These are phyloP conservation scores for Aspergillus latus DNA, from an alignment of 2,329 filamentous ascomycete genomes.

Conservation along the genomic window DNA sequence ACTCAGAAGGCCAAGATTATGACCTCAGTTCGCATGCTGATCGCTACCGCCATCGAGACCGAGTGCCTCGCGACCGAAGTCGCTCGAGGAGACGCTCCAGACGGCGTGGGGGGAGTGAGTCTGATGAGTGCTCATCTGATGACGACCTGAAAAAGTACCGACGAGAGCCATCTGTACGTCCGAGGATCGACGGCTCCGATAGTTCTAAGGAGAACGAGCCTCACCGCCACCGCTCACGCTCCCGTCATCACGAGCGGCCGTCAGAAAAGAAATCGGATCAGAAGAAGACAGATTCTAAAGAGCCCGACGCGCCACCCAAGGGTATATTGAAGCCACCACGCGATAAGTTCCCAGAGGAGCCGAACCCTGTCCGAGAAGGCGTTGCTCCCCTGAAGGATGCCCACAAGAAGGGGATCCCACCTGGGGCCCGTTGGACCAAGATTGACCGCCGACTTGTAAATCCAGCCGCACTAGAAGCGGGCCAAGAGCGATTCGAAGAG, in stretches of 20 bases:
- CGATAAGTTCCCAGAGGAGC: slow-evolving; percentile 81
- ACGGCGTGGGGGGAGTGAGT: slow-evolving; percentile 27
- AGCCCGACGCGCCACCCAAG: slow-evolving; percentile 67
- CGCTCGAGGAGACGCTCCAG: slow-evolving; percentile 28
- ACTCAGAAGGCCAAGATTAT: slow-evolving; percentile 35
- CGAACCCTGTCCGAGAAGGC: slow-evolving; percentile 78
- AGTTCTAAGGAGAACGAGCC: slow-evolving; percentile 26
- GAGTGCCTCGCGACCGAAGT: slow-evolving; percentile 20
- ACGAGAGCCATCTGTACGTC: slow-evolving; percentile 29
- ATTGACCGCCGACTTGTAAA: slow-evolving; percentile 87
- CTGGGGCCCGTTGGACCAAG: slow-evolving; percentile 88
- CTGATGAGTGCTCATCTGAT: slow-evolving; percentile 33
- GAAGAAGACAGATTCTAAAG: slow-evolving; percentile 42
- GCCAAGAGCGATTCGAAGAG: slow-evolving; percentile 89
- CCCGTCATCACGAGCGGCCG: slow-evolving; percentile 22
- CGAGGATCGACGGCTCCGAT: slow-evolving; percentile 29
- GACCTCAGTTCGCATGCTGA: slow-evolving; percentile 26
- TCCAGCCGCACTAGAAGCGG: slow-evolving; percentile 77
- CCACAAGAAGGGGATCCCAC: slow-evolving; percentile 68
- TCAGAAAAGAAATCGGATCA: slow-evolving; percentile 25
- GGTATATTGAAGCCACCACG: slow-evolving; percentile 84
- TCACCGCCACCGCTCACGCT: slow-evolving; percentile 26
- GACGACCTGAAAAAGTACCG: slow-evolving; percentile 34
- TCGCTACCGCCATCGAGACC: slow-evolving; percentile 27
- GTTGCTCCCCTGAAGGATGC: slow-evolving; percentile 92